Conservation (phyloP, 2,329 filamentous ascomycete genomes). For the Berkeleyomyces rouxiae region DNA sequence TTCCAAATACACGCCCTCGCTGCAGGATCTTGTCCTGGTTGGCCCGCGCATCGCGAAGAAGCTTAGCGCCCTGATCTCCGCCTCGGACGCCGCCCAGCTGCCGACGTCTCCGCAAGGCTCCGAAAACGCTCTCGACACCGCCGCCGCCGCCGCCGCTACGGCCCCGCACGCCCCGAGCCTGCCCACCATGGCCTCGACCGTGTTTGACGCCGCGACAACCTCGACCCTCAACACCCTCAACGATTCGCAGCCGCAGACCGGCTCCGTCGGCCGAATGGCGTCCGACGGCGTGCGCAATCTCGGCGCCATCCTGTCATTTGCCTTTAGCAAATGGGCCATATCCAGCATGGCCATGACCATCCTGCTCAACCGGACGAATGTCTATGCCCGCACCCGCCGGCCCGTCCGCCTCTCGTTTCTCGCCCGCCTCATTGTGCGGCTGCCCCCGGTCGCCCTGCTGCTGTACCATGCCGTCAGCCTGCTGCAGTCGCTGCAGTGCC, state of each 20-base stretch:
- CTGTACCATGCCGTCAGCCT: constrained; percentile 50
- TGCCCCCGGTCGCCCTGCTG: constrained; percentile 55
- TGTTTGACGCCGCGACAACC: not conserved
- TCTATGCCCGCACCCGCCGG: constrained; percentile 78
- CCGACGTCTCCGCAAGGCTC: constrained; percentile 6
- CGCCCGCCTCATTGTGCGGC: constrained; percentile 51
- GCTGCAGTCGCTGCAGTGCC: constrained; percentile 77
- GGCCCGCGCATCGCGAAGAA: constrained; percentile 55
- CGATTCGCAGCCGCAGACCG: constrained; percentile 7
- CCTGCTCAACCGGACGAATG: constrained; percentile 76
- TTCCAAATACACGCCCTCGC: constrained; percentile 43
- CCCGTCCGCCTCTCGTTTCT: constrained; percentile 62
- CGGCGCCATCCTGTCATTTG: constrained; percentile 75
- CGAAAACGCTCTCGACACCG: not conserved
- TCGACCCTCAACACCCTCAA: constrained; percentile 4
- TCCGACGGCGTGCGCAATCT: constrained; percentile 50
- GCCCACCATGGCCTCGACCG: constrained; percentile 1
- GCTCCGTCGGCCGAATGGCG: constrained; percentile 32
- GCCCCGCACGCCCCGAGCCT: not conserved
- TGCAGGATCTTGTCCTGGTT: constrained; percentile 52
- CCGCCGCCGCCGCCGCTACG: not conserved
- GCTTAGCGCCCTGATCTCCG: constrained; percentile 44
- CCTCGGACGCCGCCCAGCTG: constrained; percentile 2
- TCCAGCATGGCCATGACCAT: constrained; percentile 75
- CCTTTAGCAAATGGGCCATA: constrained; percentile 83